Evolutionary conservation across 2,329 filamentous ascomycete species (phyloP), one percentile per base, ranked within the genome.

Genomic region (Hirsutella rhossiliensis): DNA sequence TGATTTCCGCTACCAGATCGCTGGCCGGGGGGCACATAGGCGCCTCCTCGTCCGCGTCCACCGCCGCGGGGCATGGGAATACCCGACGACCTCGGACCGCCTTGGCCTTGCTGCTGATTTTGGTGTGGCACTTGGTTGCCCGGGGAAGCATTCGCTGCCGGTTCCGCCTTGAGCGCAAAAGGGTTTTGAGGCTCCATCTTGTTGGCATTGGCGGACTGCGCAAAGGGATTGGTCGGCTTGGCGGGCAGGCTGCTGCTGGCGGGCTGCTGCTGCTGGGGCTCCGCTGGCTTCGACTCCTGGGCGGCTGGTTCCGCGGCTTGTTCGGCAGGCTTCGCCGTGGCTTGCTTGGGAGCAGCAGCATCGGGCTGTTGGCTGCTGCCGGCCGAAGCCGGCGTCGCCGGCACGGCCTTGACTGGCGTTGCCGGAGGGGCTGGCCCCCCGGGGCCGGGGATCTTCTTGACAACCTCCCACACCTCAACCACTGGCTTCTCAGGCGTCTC

Each of bases 401-500:
- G 43, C 7, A 19, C 28, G 13, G 47, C 40, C 37, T 44, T 48
- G n/a, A 46, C 46, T 29, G 49, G 48, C 12, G 47, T 51, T 6
- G 37, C 46, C 5, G 50, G 38, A 18, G 34, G 15, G 40, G 42
- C 44, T 9, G 46, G 27, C 13, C 42, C 47, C 8, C 41, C 30
- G 7, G 60, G 58, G 19, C 63, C 56, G 63, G 90, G 89, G 0
- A 84, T 88, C 45, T 86, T 69, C 63, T 90, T 89, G 0, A 84
- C 88, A 43, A 85, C 67, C 50, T 83, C 80, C 85, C 87, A 96
- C 0, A 96, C 89, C 62, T 96, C 88, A 11, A 69, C 76, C 4
- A 97, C 87, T 1, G 88, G 78, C 58, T 80, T 81, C 54, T 90
- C 73, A 0, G 90, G 90, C 1, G 89, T 96, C 40, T 94, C 84